These are phyloP conservation scores for Exutisphaerella laricina DNA, from an alignment of 2,329 filamentous ascomycete genomes.

Conservation along the genomic window DNA sequence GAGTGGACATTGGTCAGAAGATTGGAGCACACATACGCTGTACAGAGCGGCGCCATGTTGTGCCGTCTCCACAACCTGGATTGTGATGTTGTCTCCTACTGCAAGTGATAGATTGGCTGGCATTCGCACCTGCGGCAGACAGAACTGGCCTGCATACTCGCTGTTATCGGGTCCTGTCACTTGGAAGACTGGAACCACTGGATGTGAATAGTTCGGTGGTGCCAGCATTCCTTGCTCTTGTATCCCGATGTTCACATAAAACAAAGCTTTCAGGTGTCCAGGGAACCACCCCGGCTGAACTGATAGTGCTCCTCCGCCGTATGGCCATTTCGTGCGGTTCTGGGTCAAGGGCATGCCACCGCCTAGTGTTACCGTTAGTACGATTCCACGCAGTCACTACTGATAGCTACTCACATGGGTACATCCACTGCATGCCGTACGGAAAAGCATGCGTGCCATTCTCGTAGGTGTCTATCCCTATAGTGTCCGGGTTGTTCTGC, in stretches of 20 bases:
- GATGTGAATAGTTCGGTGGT: conserved; percentile 79
- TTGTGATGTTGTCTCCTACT: conserved; percentile 81
- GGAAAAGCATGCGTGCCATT: conserved; percentile 41
- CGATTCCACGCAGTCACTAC: conserved; percentile 4
- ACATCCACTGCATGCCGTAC: conserved; percentile 92
- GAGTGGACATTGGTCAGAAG: not conserved
- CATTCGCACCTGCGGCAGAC: conserved; percentile 81
- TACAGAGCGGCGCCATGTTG: conserved; percentile 78
- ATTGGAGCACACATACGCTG: conserved; percentile 54
- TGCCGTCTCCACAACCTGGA: conserved; percentile 79
- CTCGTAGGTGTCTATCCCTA: conserved; percentile 39
- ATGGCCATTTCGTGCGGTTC: conserved; percentile 91
- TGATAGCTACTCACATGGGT: conserved; percentile 68
- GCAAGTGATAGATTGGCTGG: conserved; percentile 64
- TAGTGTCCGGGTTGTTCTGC: conserved; percentile 34
- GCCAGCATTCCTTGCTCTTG: conserved; percentile 43
- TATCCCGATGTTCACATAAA: conserved; percentile 89
- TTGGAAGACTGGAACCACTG: conserved; percentile 75
- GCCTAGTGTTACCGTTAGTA: conserved; percentile 49
- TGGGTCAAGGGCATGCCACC: conserved; percentile 70
- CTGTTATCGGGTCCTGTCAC: conserved; percentile 74
- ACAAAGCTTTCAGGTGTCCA: conserved; percentile 72
- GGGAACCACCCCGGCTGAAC: conserved; percentile 96
- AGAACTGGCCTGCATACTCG: conserved; percentile 76
- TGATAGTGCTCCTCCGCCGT: conserved; percentile 76